Conservation (phyloP, 306 rosid genomes). For the Acacia crassicarpa region DNA sequence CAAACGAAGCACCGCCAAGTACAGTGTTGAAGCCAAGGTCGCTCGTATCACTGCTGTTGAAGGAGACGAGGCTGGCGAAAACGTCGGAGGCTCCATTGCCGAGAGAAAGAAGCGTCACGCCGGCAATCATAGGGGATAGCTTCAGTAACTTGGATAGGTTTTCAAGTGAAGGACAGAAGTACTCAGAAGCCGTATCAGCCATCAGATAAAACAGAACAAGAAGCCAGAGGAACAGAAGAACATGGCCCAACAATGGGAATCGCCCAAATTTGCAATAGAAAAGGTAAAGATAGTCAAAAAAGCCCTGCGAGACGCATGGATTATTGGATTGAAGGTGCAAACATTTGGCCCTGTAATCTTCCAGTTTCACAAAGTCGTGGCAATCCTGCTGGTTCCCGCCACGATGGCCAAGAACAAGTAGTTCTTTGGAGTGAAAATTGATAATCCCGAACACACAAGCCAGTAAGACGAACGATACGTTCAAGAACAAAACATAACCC, state of each 20-base stretch:
- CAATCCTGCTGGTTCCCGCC: conserved; percentile 33
- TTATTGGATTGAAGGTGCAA: conserved; percentile 43
- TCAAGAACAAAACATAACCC: conserved; percentile 45
- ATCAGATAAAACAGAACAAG: conserved; percentile 52
- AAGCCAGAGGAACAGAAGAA: conserved; percentile 49
- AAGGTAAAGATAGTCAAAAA: conserved; percentile 49
- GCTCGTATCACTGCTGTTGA: conserved; percentile 39
- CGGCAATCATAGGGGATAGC: conserved; percentile 57
- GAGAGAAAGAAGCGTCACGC: conserved; percentile 62
- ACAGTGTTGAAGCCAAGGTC: conserved; percentile 48
- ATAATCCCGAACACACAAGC: conserved; percentile 31
- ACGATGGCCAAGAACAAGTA: conserved; percentile 26
- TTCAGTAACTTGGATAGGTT: conserved; percentile 43
- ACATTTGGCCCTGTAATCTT: conserved; percentile 44
- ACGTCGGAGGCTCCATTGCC: conserved; percentile 60
- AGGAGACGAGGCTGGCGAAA: conserved; percentile 49
- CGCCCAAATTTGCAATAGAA: conserved; percentile 58
- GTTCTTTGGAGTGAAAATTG: conserved; percentile 39
- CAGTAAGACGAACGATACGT: conserved; percentile 45
- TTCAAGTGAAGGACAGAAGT: conserved; percentile 62
- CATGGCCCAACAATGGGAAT: conserved; percentile 41
- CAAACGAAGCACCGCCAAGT: conserved; percentile 57
- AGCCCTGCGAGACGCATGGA: conserved; percentile 55
- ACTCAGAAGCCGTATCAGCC: conserved; percentile 56
- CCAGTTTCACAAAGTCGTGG: conserved; percentile 34